Evolutionary conservation across 2,329 filamentous ascomycete genomes (phyloP), one percentile per base, ranked within the genome.

Genomic region (Diaporthe nobilis): DNA sequence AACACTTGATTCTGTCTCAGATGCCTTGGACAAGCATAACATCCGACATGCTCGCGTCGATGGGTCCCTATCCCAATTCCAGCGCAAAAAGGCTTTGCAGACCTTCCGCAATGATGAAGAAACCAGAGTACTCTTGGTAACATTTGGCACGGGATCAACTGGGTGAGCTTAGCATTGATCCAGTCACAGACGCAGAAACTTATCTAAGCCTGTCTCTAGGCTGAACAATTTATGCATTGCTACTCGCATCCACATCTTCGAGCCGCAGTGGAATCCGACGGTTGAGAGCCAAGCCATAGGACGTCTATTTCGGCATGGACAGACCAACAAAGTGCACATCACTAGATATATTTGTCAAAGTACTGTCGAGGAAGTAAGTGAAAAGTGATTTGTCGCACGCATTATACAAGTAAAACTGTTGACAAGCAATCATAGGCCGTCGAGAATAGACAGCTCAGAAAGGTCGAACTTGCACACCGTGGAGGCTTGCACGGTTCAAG

Each of bases 251-350:
- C 79, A 82, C 55, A 78, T 82, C 34, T 77, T 82, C 9, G 81
- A 83, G 49, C 81, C 81, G 2, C 81, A 83, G 70, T 83, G 81
- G 79, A 83, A 83, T 55, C 82, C 81, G 9, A 80, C 80, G 58
- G 72, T 81, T 6, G 82, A 83, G 71, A 76, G 79, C 20, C 82
- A 82, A 76, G 82, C 82, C 3, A 78, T 82, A 28, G 81, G 80
- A 1, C 76, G 82, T 22, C 76, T 81, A 12, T 72, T 79, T 20
- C 65, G 81, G 47, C 79, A 82, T 37, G 79, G 80, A 3, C 82
- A 82, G 63, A 78, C 70, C 12, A 79, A 79, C 61, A 61, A 78
- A 34, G 80, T 82, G 12, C 75, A 63, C 15, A 76, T 81, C 9
- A 79, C 79, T 51, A 77, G 81, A 22, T 82, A 82, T 61, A 79